Evolutionary conservation across 176 grass and related monocot genomes (phyloP).

Genomic region (Stipa capillata): DNA sequence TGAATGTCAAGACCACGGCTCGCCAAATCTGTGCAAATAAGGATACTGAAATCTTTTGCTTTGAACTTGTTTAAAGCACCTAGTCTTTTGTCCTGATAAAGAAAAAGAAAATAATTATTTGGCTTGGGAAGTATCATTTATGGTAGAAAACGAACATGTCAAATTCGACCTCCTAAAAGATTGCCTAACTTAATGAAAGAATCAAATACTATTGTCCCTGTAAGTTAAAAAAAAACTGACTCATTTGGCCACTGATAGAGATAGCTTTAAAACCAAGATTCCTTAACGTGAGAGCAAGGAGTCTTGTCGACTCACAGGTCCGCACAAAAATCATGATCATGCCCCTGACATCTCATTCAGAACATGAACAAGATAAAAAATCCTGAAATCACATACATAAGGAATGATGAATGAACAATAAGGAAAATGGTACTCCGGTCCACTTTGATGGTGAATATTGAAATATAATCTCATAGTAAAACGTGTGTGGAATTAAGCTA

Average conservation of each 20-base stretch:
- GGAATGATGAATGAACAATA: background rate
- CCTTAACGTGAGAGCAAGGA: slow-evolving; percentile 58
- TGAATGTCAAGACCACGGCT: slow-evolving; percentile 94
- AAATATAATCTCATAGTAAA: background rate
- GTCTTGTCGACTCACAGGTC: slow-evolving; percentile 83
- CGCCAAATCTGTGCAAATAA: slow-evolving; percentile 91
- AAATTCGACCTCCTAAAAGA: background rate
- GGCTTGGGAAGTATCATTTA: background rate
- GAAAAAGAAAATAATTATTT: background rate
- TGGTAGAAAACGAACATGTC: background rate
- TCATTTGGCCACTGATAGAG: slow-evolving; percentile 92
- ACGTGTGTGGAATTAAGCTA: background rate
- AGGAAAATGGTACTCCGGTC: background rate
- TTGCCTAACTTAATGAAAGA: background rate
- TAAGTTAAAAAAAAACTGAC: slow-evolving; percentile 45
- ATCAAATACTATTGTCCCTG: background rate
- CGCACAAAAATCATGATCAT: slow-evolving; percentile 86
- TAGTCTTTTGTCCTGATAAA: slow-evolving; percentile 70
- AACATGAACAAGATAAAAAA: slow-evolving; percentile 84
- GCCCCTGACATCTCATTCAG: slow-evolving; percentile 57
- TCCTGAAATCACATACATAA: slow-evolving; percentile 44
- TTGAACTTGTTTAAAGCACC: slow-evolving; percentile 88
- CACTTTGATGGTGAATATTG: background rate
- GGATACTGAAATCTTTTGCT: slow-evolving; percentile 70
- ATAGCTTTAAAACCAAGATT: slow-evolving; percentile 84